Conservation (phyloP, 306 rosid species). For the Prunus campanulata region DNA sequence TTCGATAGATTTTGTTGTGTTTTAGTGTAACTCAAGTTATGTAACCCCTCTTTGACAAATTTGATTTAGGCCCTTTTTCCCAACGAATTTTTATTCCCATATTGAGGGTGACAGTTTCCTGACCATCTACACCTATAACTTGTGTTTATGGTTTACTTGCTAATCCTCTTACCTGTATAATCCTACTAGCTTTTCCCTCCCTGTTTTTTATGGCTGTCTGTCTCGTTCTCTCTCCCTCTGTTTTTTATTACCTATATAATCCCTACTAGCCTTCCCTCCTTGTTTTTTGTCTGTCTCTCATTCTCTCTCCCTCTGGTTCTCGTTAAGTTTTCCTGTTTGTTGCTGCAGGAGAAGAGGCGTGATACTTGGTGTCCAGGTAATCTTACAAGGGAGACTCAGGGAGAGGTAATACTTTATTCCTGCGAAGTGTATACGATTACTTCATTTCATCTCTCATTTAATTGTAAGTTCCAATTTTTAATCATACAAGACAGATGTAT, state of each 20-base stretch:
- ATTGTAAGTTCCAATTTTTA: constrained; percentile 15
- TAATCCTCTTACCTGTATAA: neutral
- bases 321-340: constrained; percentile 30
- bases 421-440: constrained; percentile 8
- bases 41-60: neutral
- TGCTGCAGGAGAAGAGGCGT: constrained; percentile 81
- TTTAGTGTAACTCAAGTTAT: neutral
- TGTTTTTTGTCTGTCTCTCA: neutral
- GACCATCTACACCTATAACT: neutral
- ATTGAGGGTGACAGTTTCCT: neutral
- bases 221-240: neutral
- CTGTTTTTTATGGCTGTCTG: neutral
- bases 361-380: constrained; percentile 95
- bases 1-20: neutral
- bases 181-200: neutral
- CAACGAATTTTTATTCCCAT: neutral
- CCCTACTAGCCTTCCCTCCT: neutral
- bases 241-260: neutral
- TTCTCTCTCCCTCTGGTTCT: constrained; percentile 10
- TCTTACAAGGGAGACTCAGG: constrained; percentile 41
- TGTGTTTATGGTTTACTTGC: neutral
- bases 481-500: neutral
- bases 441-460: constrained; percentile 8
- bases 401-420: constrained; percentile 50
- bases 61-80: neutral